Evolutionary conservation across 1,139 yeast species (phyloP).

Genomic region (Debaryomyces nepalensis): DNA sequence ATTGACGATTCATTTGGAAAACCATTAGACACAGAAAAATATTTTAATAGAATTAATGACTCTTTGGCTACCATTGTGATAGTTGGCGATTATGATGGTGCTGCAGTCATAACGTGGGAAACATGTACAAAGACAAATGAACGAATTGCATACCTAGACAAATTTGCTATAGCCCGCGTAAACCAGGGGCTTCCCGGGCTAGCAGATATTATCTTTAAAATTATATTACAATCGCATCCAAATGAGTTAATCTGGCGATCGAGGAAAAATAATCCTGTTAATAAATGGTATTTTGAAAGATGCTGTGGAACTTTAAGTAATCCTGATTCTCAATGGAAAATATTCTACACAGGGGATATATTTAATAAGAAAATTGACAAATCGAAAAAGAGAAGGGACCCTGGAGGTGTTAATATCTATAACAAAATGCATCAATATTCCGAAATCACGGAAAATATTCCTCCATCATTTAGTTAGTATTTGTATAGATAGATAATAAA

Average conservation of each 20-base stretch:
- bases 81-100: constrained; percentile 95
- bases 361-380: constrained; percentile 42
- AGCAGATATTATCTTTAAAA: constrained; percentile 89
- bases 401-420: constrained; percentile 32
- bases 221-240: constrained; percentile 71
- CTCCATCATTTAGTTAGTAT: constrained; percentile 33
- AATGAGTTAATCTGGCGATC: constrained; percentile 89
- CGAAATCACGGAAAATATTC: constrained; percentile 38
- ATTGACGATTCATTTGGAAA: constrained; percentile 83
- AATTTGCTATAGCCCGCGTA: constrained; percentile 83
- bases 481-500: background rate
- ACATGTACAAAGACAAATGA: constrained; percentile 16
- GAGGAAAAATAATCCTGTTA: constrained; percentile 81
- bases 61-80: constrained; percentile 76
- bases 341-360: constrained; percentile 67
- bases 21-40: constrained; percentile 63
- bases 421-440: constrained; percentile 34
- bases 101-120: constrained; percentile 89
- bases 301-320: constrained; percentile 70
- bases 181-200: constrained; percentile 92
- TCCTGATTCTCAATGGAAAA: constrained; percentile 63
- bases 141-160: constrained; percentile 76
- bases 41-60: constrained; percentile 65
- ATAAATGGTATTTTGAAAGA: constrained; percentile 96
- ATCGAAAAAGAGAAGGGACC: constrained; percentile 20